These are phyloP conservation scores for Coemansia sp. DNA, from an alignment of 192 early-diverging fungal species.

Conservation along the genomic window DNA sequence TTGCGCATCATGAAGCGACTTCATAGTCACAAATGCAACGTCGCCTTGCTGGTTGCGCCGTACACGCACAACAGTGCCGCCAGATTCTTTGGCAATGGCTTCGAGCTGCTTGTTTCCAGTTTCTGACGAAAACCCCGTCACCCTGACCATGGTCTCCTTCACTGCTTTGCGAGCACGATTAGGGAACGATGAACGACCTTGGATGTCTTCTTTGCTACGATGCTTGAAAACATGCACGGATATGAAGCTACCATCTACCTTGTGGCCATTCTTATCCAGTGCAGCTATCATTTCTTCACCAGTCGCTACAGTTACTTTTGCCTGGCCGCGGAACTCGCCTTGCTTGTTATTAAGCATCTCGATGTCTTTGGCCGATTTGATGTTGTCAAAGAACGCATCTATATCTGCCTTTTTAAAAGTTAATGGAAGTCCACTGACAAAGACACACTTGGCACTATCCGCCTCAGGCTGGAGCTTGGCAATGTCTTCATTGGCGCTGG, in stretches of 20 bases:
- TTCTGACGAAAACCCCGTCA: conserved; percentile 38
- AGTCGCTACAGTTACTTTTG: conserved; percentile 18
- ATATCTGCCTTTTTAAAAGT: conserved; percentile 12
- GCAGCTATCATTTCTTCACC: conserved; percentile 26
- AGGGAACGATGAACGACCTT: background rate
- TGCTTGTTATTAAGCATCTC: conserved; percentile 25
- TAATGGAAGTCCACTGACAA: conserved; percentile 29
- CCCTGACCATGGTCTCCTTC: conserved; percentile 13
- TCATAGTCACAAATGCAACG: conserved; percentile 31
- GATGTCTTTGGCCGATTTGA: conserved; percentile 5
- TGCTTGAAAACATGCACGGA: conserved; percentile 39
- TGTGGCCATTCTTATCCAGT: conserved; percentile 40
- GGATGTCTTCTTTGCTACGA: background rate
- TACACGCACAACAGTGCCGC: conserved; percentile 29
- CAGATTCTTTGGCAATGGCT: conserved; percentile 20
- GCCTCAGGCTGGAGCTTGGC: background rate
- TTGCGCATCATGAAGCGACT: conserved; percentile 20
- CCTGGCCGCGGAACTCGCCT: conserved; percentile 35
- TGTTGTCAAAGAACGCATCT: conserved; percentile 23
- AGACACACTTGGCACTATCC: conserved; percentile 12
- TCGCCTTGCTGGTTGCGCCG: conserved; percentile 33
- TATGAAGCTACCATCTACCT: conserved; percentile 19
- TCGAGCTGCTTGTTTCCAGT: conserved; percentile 41
- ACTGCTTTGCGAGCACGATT: background rate
- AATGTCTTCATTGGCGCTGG: background rate